These are phyloP conservation scores for Sporisorium sorghi DNA, from an alignment of 1,284 basidiomycete genomes.

Conservation along the genomic window DNA sequence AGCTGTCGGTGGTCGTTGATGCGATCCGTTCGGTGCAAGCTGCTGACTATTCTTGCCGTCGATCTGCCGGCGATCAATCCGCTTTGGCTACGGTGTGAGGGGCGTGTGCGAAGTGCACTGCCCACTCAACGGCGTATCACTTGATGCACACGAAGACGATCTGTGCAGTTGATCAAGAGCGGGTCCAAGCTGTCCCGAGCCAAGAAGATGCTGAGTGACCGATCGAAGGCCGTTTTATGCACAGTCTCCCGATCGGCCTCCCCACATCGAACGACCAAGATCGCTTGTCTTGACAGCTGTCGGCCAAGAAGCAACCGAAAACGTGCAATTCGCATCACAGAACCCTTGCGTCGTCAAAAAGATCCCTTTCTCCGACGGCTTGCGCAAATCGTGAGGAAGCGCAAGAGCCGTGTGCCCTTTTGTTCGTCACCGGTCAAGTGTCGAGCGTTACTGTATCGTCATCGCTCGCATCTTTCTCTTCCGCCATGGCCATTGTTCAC, in stretches of 20 bases:
- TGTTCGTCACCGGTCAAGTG: background rate
- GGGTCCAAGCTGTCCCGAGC: background rate
- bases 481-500: background rate
- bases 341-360: too few species aligned
- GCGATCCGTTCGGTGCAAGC: background rate
- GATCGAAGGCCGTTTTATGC: conserved; percentile 2
- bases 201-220: background rate
- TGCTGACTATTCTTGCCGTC: background rate
- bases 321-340: background rate
- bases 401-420: background rate
- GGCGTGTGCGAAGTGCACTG: background rate
- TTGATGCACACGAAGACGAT: background rate
- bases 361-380: background rate
- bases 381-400: background rate
- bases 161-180: background rate
- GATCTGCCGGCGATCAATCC: conserved; percentile 1
- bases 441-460: background rate
- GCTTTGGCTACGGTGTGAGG: too few species aligned
- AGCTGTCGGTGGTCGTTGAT: background rate
- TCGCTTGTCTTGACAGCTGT: conserved; percentile 7
- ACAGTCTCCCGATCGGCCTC: background rate
- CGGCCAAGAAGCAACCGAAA: conserved; percentile 3
- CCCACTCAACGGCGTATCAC: background rate
- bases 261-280: background rate
- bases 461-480: background rate